Base-by-base conservation (phyloP, 2,329 filamentous ascomycete genomes). In the Fusarium setosum region DNA sequence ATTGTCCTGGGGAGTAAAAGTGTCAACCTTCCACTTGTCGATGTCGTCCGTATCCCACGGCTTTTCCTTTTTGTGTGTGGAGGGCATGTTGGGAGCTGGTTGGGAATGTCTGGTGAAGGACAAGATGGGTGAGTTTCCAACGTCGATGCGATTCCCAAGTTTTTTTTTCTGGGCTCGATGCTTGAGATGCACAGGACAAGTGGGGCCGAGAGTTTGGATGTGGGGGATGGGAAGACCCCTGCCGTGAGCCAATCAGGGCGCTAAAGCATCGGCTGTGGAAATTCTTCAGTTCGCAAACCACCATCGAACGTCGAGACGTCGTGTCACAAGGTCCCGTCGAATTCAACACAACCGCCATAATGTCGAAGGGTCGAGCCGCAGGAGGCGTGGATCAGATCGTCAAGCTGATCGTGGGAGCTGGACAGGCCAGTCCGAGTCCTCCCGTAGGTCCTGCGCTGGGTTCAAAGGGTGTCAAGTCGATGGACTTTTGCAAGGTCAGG, bases 401-500 rank as follows among this genome's bases (percentile, higher is more conserved):
- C 77, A 99, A 98, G 84, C 88, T 99, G 79, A 97, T 99, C 70
- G 96, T 99, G 63, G 96, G 95, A 73, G 96, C 96, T 57, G 96
- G 96, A 23, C 93, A 97, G 80, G 96, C 96, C 61, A 95, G 90
- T 74, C 96, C 96, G 26, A 96, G 94, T 81, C 96, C 96, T 31
- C 96, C 96, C 5, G 94, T 99, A 74, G 96, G 96, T 84, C 96
- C 96, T 59, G 96, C 96, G 53, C 87, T 99, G 68, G 96, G 96
- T 82, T 95, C 91, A 79, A 98, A 97, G 84, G 96, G 96, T 84
- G 92, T 99, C 65, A 99, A 99, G 84, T 96, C 92, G 59, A 99
- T 99, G 91, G 96, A 99, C 81, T 99, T 98, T 79, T 98, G 96
- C 89, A 98, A 98, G 87, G 95, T 97, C 62, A 62, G 78, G 44